Percentiles rank a stretch among this genome's conserved stretches.
These are phyloP conservation scores for Metschnikowia arizonensis DNA, from an alignment of 805 yeast species.

Conservation along the genomic window DNA sequence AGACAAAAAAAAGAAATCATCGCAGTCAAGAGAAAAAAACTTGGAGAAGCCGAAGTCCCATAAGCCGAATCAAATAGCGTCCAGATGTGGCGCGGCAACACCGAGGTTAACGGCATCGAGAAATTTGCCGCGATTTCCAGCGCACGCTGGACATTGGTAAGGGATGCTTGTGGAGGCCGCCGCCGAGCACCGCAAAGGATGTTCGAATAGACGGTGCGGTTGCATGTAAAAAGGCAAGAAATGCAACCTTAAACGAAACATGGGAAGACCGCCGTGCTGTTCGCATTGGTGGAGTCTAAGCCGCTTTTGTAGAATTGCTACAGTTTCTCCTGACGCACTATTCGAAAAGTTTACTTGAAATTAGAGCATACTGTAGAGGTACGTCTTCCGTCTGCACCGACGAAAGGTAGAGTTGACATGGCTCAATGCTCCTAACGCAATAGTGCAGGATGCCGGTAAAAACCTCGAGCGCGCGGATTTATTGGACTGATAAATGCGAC, in stretches of 20 bases:
- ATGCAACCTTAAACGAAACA: not conserved
- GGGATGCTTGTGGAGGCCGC: not conserved
- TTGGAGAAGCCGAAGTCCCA: not conserved
- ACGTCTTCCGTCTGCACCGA: not conserved
- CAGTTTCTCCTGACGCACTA: not conserved
- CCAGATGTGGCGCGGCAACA: not conserved
- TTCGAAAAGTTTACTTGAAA: not conserved
- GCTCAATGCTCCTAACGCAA: not conserved
- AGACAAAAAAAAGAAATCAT: not conserved
- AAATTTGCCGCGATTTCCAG: not conserved
- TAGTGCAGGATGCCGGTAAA: slow-evolving; percentile 1
- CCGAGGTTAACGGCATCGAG: not conserved
- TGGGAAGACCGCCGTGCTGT: not conserved
- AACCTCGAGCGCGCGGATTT: slow-evolving; percentile 3
- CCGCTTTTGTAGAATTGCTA: not conserved
- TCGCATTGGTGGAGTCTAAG: not conserved
- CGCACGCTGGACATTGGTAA: not conserved
- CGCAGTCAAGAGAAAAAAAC: not conserved
- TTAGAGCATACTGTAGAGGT: not conserved
- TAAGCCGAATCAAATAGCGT: not conserved
- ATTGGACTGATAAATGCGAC: not conserved
- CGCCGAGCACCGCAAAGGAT: not conserved
- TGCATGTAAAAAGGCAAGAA: not conserved
- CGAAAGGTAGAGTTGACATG: slow-evolving; percentile 4
- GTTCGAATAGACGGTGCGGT: not conserved